Percentiles rank a stretch among this genome's conserved stretches.
phyloP scores from a whole-genome alignment of 2,329 filamentous ascomycete genomes.

The Capronia epimyces region DNA sequence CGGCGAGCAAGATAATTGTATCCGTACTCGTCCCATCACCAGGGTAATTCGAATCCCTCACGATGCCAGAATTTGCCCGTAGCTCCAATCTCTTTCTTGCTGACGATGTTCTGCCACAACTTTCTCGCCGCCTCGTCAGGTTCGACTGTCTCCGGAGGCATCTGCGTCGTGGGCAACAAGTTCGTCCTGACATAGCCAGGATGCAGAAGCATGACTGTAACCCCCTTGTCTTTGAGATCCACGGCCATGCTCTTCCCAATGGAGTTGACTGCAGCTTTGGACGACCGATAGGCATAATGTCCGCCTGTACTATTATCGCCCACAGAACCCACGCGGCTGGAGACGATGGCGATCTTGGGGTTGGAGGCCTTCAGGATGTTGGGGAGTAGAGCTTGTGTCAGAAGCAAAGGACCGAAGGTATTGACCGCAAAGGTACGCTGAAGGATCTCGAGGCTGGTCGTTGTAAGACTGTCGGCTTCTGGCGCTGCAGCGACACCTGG shows the following conservation, averaged over 20 bases:
- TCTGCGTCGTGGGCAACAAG: conserved; percentile 28
- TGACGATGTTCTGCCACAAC: conserved; percentile 39
- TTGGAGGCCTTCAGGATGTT: conserved; percentile 34
- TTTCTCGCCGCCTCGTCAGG: conserved; percentile 44
- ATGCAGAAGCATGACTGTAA: conserved; percentile 42
- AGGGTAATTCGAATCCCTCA: conserved; percentile 42
- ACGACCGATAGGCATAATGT: conserved; percentile 42
- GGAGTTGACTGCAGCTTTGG: conserved; percentile 43
- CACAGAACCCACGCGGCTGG: conserved; percentile 42
- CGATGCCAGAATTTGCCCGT: conserved; percentile 44
- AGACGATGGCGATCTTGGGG: conserved; percentile 40
- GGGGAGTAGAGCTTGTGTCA: conserved; percentile 43
- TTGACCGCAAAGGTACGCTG: conserved; percentile 41
- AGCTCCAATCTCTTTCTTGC: conserved; percentile 37
- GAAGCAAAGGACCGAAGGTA: conserved; percentile 42
- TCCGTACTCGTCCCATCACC: conserved; percentile 30
- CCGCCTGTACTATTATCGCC: conserved; percentile 42
- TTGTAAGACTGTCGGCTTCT: conserved; percentile 34
- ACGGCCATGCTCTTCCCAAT: conserved; percentile 42
- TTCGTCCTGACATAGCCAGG: conserved; percentile 42
- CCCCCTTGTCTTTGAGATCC: conserved; percentile 40
- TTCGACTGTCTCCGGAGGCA: conserved; percentile 38
- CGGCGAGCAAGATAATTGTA: too few relatives aligned
- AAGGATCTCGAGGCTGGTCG: conserved; percentile 25
- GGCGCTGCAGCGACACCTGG: conserved; percentile 34